These are phyloP conservation scores for Lizanozyma gosingica DNA, from an alignment of 1,139 yeast species.

Conservation along the genomic window DNA sequence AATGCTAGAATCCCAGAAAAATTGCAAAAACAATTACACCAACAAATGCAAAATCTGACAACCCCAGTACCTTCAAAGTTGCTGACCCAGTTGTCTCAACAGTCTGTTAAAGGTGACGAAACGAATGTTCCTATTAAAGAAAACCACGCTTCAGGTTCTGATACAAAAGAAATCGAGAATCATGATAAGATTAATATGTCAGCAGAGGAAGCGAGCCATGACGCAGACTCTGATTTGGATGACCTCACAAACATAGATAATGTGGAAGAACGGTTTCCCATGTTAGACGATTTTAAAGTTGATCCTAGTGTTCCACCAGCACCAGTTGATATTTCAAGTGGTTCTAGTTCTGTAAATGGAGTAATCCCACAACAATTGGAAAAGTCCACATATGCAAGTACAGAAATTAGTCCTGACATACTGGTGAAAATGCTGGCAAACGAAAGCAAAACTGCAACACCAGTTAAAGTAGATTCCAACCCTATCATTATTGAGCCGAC, in stretches of 20 bases:
- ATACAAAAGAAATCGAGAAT: neutral
- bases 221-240: slow-evolving; percentile 14
- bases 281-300: slow-evolving; percentile 20
- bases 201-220: slow-evolving; percentile 1
- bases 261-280: slow-evolving; percentile 37
- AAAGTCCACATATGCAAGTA: neutral
- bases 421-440: neutral
- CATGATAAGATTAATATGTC: neutral
- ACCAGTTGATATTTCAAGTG: neutral
- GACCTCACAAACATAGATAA: slow-evolving; percentile 31
- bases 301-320: neutral
- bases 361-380: neutral
- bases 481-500: neutral
- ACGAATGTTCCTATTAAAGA: neutral
- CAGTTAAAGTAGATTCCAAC: neutral
- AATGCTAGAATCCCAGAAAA: neutral
- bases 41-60: neutral
- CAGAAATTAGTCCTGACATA: neutral
- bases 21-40: neutral
- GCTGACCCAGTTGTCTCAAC: neutral
- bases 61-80: neutral
- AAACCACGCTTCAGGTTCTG: too few relatives aligned
- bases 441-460: neutral
- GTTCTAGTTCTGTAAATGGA: neutral
- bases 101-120: neutral